phyloP scores from a whole-genome alignment of 192 early-diverging fungal genomes.

The Podila minutissima region DNA sequence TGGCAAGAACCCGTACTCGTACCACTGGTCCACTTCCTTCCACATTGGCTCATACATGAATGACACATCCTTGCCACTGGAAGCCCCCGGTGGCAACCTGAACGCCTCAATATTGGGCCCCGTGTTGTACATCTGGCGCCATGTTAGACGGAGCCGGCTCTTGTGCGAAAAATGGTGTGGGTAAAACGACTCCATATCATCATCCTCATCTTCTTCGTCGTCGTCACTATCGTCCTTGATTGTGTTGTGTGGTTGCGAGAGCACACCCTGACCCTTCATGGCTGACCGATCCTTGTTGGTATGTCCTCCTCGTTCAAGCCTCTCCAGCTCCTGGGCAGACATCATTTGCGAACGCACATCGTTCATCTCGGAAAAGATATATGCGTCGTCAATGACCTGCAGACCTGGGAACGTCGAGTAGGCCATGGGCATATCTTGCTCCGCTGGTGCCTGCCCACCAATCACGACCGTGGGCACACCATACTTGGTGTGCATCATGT shows the following conservation, averaged over 20 bases:
- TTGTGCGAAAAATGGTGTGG: slow-evolving; percentile 18
- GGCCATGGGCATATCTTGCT: slow-evolving; percentile 1
- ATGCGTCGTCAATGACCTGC: slow-evolving; percentile 26
- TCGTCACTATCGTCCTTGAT: neutral
- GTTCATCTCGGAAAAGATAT: slow-evolving; percentile 18
- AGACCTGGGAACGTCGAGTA: slow-evolving; percentile 32
- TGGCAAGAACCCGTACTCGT: slow-evolving; percentile 27
- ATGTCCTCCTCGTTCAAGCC: neutral
- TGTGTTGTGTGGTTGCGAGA: neutral
- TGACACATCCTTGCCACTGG: neutral
- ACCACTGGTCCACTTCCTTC: slow-evolving; percentile 10
- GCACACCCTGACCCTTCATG: neutral
- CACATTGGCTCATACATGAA: slow-evolving; percentile 5
- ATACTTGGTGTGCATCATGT: slow-evolving; percentile 28
- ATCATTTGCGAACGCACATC: neutral
- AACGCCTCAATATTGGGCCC: slow-evolving; percentile 8
- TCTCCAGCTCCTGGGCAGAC: neutral
- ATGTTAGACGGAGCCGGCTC: slow-evolving; percentile 15
- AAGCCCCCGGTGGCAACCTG: neutral
- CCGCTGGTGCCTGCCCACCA: slow-evolving; percentile 3
- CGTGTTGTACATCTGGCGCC: slow-evolving; percentile 40
- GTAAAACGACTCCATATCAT: slow-evolving; percentile 4
- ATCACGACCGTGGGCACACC: slow-evolving; percentile 20
- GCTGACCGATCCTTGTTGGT: neutral
- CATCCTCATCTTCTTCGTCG: neutral